These are phyloP conservation scores for Geoglossum glabrum DNA, from an alignment of 495 filamentous ascomycete species.

Conservation along the genomic window DNA sequence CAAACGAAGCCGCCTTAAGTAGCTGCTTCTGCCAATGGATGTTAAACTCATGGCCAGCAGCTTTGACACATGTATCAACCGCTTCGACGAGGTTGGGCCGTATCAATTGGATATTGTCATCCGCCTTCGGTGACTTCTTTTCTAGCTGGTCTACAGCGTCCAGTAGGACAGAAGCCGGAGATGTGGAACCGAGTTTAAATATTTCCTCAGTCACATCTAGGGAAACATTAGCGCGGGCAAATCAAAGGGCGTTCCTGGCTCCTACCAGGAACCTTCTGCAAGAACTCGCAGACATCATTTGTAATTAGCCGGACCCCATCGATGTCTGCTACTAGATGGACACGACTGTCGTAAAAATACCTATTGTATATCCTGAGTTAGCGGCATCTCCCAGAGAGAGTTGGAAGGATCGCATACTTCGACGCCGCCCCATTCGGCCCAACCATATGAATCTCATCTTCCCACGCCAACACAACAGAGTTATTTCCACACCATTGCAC, in stretches of 20 bases:
- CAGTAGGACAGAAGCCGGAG: constrained; percentile 71
- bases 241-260: background rate
- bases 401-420: constrained; percentile 22
- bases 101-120: constrained; percentile 92
- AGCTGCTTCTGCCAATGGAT: constrained; percentile 86
- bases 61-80: constrained; percentile 77
- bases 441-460: constrained; percentile 92
- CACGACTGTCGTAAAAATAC: constrained; percentile 76
- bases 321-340: constrained; percentile 73
- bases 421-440: constrained; percentile 57
- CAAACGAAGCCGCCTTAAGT: constrained; percentile 85
- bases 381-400: background rate
- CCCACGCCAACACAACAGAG: constrained; percentile 86
- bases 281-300: constrained; percentile 82
- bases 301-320: constrained; percentile 79
- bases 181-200: constrained; percentile 69
- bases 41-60: constrained; percentile 80
- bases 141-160: constrained; percentile 87
- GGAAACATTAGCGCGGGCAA: background rate
- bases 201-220: constrained; percentile 66
- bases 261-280: constrained; percentile 69
- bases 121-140: constrained; percentile 85
- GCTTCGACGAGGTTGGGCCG: constrained; percentile 69
- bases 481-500: constrained; percentile 95
- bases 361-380: constrained; percentile 17